phyloP scores from a whole-genome alignment of 768 basidiomycete species.

The Auricularia heimuer region DNA sequence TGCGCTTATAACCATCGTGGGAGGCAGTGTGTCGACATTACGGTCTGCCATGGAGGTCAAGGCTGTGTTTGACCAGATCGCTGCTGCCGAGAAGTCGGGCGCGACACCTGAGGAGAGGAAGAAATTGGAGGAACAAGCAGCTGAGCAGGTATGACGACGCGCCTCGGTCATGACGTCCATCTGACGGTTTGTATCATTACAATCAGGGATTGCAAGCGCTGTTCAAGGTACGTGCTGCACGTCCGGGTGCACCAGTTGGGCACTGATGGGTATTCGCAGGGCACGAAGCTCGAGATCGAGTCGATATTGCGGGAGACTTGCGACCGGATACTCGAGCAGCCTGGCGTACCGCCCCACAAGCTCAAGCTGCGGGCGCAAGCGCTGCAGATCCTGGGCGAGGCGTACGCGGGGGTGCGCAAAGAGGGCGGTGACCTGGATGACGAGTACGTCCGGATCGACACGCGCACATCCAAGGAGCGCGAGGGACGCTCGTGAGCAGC shows the following conservation, averaged over 20 bases:
- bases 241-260: too few relatives aligned
- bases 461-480: constrained; percentile 21
- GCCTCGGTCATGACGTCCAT: background rate
- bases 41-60: constrained; percentile 85
- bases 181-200: background rate
- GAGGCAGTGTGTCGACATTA: constrained; percentile 64
- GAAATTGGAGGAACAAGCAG: constrained; percentile 82
- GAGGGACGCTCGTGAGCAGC: constrained; percentile 1
- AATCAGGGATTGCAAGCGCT: constrained; percentile 63
- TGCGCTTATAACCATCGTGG: background rate
- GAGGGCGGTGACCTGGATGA: constrained; percentile 41
- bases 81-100: constrained; percentile 80
- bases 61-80: constrained; percentile 82
- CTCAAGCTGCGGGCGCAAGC: constrained; percentile 68
- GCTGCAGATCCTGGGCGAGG: constrained; percentile 75
- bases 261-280: constrained; percentile 31
- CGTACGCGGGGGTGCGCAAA: constrained; percentile 61
- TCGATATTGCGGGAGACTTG: constrained; percentile 83
- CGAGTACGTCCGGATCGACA: constrained; percentile 79
- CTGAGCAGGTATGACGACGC: constrained; percentile 51
- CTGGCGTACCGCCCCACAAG: constrained; percentile 40
- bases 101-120: constrained; percentile 71
- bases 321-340: constrained; percentile 63
- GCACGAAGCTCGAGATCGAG: constrained; percentile 85
- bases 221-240: constrained; percentile 53